Evolutionary conservation across 2,329 filamentous ascomycete genomes (phyloP).

Genomic region (Alternaria sp.): DNA sequence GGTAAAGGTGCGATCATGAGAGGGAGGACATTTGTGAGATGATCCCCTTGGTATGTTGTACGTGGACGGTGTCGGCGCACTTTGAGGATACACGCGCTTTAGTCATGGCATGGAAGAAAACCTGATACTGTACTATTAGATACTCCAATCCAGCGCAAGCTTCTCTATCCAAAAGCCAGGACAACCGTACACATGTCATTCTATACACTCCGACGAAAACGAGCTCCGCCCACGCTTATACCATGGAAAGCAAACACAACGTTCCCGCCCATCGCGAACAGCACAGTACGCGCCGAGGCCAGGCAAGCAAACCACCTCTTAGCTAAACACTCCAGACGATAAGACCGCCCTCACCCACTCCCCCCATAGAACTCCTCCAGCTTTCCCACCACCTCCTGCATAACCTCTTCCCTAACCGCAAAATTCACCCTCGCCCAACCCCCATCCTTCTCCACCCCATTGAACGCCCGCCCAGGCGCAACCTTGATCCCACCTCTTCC

Average conservation of each 20-base stretch:
- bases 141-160: slow-evolving; percentile 3
- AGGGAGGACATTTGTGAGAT: background rate
- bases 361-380: slow-evolving; percentile 20
- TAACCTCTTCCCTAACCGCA: slow-evolving; percentile 16
- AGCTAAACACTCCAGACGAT: background rate
- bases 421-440: slow-evolving; percentile 41
- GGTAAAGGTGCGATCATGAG: background rate
- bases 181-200: background rate
- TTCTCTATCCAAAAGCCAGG: background rate
- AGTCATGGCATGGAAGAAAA: background rate
- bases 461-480: slow-evolving; percentile 23
- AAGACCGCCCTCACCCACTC: background rate
- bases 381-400: slow-evolving; percentile 22
- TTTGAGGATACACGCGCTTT: background rate
- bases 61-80: background rate
- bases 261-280: background rate
- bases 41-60: background rate
- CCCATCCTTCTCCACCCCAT: slow-evolving; percentile 34
- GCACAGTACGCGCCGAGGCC: background rate
- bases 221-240: background rate
- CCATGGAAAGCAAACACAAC: background rate
- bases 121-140: background rate
- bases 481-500: slow-evolving; percentile 24
- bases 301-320: background rate
- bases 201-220: background rate